phyloP scores from a whole-genome alignment of 129 eudicot species.

The sunflower (Helianthus annuus) region HanXRQr2.0-SUNRISE NC_035436.2:196333143-196333642 shows the following conservation, averaged over 20 bases:
- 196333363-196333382: constrained; percentile 43
- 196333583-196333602: constrained; percentile 33
- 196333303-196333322: not conserved
- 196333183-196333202: too few species aligned
- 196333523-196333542: constrained; percentile 26
- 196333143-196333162: too few species aligned
- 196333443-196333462: constrained; percentile 34
- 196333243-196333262: too few species aligned
- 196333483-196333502: constrained; percentile 28
- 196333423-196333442: constrained; percentile 41
- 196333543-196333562: constrained; percentile 34
- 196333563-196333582: constrained; percentile 46
- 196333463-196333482: constrained; percentile 36
- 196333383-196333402: constrained; percentile 39
- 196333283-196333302: not conserved
- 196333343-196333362: constrained; percentile 33
- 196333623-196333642: constrained; percentile 17
- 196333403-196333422: constrained; percentile 28
- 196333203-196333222: too few species aligned
- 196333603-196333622: constrained; percentile 42
- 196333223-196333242: too few species aligned
- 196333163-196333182: too few species aligned
- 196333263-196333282: not conserved
- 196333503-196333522: constrained; percentile 10
- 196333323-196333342: not conserved